Base-by-base conservation (phyloP, 1,284 basidiomycete genomes). In the Takashimella tepidaria region DNA sequence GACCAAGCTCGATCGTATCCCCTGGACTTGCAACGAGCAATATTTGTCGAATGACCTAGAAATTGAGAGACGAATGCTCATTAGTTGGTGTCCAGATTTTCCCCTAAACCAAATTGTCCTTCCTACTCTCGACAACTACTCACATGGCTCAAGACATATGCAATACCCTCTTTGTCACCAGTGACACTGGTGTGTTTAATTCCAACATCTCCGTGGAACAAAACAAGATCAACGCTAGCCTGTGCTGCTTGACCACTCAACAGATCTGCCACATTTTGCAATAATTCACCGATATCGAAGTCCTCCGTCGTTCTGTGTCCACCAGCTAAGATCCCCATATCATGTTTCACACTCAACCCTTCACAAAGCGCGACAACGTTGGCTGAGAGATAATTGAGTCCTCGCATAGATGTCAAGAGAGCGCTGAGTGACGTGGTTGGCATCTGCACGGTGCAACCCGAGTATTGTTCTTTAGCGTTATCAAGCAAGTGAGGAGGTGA, bases 401-500 rank as follows among this genome's bases (percentile, higher is more conserved):
- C 88, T 75, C 89, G 89, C 87, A 93, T 88, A 25, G 86, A 83
- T 3, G 88, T 88, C 67, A 93, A 82, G 69, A 95, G 81, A 21
- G 89, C 88, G n/a, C 88, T 86, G 70, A 95, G 80, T 56, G 86
- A 89, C 1, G 90, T 83, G 0, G 87, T 88, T 3, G 91, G 91
- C 46, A 93, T 81, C 31, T 88, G 85, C 16, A 93, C 75, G 0
- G 89, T 82, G 70, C 88, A 92, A 24, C 88, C 86, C 2, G 90
- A 86, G 67, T 91, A 88, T 68, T 92, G 89, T 69, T 93, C 91
- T 70, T 88, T 92, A 4, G 86, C 85, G n/a, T 87, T 84, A 67
- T 93, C 91, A 27, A 93, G 80, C n/a, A 93, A 77, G 69, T 93
- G 90, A 0, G 87, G 83, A 1, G 91, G 90, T 0, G 88, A 88